Percentiles rank a stretch among this genome's conserved stretches.
Evolutionary conservation across 139 green algal species (phyloP).

Genomic region (Volvox africanus): DNA sequence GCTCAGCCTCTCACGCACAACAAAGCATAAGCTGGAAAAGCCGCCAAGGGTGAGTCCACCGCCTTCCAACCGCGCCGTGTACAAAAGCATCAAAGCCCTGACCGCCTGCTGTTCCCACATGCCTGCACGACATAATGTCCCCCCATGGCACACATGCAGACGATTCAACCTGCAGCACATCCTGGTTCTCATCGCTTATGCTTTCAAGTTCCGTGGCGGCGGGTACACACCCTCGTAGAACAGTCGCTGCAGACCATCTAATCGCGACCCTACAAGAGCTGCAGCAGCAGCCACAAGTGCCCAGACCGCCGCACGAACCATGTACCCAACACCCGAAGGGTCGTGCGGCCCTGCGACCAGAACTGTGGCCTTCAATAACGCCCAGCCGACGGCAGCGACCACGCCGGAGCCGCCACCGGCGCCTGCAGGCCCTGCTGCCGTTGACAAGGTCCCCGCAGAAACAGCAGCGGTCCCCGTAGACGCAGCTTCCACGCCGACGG

Average conservation of each 20-base stretch:
- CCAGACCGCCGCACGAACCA: conserved; percentile 20
- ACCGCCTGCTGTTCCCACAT: no score
- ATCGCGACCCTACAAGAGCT: background rate
- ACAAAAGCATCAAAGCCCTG: no score
- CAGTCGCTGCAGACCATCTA: background rate
- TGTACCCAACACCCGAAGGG: background rate
- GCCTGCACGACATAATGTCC: no score
- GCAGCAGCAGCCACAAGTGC: background rate
- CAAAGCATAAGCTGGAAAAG: no score
- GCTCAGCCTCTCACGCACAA: no score
- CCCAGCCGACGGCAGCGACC: background rate
- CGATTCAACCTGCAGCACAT: no score
- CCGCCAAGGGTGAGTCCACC: no score
- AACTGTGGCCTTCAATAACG: background rate
- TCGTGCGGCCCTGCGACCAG: background rate
- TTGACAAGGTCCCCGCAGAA: background rate
- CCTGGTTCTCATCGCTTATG: background rate
- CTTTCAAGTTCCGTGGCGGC: conserved; percentile 37
- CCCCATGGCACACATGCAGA: no score
- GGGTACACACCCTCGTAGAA: conserved; percentile 46
- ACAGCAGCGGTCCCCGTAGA: background rate
- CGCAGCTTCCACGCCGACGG: conserved; percentile 1
- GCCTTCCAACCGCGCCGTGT: no score
- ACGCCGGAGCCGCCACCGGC: background rate
- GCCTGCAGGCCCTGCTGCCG: background rate